Evolutionary conservation across 2,329 filamentous ascomycete species (phyloP).

Genomic region (Aspergillus sp.): DNA sequence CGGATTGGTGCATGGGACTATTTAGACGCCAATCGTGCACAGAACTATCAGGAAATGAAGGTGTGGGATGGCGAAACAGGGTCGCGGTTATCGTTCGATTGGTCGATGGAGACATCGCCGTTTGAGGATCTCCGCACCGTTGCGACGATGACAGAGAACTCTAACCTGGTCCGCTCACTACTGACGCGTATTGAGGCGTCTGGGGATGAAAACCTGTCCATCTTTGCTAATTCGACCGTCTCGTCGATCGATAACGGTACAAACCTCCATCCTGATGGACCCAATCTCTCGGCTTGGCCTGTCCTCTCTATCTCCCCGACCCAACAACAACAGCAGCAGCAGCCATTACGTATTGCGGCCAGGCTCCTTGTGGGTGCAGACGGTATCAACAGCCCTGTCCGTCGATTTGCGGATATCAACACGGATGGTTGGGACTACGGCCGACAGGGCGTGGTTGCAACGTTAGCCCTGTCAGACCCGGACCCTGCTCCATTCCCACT

Average conservation of each 20-base stretch:
- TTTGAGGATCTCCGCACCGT: slow-evolving; percentile 56
- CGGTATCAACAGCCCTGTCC: slow-evolving; percentile 88
- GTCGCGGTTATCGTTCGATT: slow-evolving; percentile 83
- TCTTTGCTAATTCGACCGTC: slow-evolving; percentile 72
- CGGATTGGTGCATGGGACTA: slow-evolving; percentile 80
- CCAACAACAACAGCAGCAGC: too few relatives aligned
- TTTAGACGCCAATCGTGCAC: slow-evolving; percentile 64
- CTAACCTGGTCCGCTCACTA: slow-evolving; percentile 76
- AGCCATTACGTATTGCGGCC: slow-evolving; percentile 59
- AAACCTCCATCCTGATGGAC: slow-evolving; percentile 55
- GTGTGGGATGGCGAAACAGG: slow-evolving; percentile 94
- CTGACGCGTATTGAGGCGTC: slow-evolving; percentile 65
- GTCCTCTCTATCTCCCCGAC: slow-evolving; percentile 65
- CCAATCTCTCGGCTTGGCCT: slow-evolving; percentile 83
- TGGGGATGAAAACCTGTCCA: slow-evolving; percentile 50
- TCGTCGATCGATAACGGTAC: slow-evolving; percentile 71
- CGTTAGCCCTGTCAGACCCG: slow-evolving; percentile 59
- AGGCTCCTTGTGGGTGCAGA: slow-evolving; percentile 87
- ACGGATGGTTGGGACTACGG: slow-evolving; percentile 90
- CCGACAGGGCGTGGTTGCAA: slow-evolving; percentile 85
- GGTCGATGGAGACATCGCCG: slow-evolving; percentile 45
- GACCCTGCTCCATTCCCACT: slow-evolving; percentile 21
- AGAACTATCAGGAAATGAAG: slow-evolving; percentile 92
- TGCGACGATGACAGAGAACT: slow-evolving; percentile 94
- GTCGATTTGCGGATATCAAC: slow-evolving; percentile 78